Percentiles rank a stretch among this genome's conserved stretches.
These are phyloP conservation scores for Tricholoma flavovirens DNA, from an alignment of 768 basidiomycete genomes.

Conservation along the genomic window DNA sequence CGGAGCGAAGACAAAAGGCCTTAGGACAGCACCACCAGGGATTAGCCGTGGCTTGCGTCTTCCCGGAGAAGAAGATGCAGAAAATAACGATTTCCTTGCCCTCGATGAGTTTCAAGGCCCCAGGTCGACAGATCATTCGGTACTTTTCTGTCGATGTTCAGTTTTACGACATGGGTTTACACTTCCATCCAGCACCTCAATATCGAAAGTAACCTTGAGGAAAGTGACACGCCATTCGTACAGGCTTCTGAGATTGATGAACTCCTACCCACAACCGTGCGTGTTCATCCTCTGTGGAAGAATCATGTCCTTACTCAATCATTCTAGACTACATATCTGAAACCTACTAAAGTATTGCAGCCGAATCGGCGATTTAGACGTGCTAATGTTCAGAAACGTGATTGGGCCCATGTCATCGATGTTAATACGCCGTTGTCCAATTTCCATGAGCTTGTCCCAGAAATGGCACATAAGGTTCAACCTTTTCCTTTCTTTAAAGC, in stretches of 20 bases:
- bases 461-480: constrained; percentile 87
- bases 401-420: constrained; percentile 98
- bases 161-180: not conserved
- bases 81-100: constrained; percentile 37
- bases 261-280: constrained; percentile 61
- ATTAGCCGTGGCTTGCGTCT: constrained; percentile 75
- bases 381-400: constrained; percentile 64
- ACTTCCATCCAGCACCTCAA: constrained; percentile 6
- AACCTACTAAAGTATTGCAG: constrained; percentile 33
- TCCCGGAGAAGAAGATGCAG: constrained; percentile 43
- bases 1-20: constrained; percentile 32
- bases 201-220: constrained; percentile 8
- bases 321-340: constrained; percentile 51
- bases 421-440: constrained; percentile 86
- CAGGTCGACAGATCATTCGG: constrained; percentile 11
- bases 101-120: constrained; percentile 19
- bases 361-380: constrained; percentile 37
- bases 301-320: not conserved
- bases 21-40: constrained; percentile 78
- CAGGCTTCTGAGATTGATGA: constrained; percentile 60
- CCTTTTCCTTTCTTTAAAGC: not conserved
- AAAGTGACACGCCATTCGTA: constrained; percentile 10
- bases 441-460: constrained; percentile 88
- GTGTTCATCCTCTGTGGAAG: constrained; percentile 1
- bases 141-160: constrained; percentile 6